A percentile compares a stretch with the other conserved stretches of the same genome.
phyloP scores from a whole-genome alignment of 805 yeast species.

The Cyberlindnera maclurae region DNA sequence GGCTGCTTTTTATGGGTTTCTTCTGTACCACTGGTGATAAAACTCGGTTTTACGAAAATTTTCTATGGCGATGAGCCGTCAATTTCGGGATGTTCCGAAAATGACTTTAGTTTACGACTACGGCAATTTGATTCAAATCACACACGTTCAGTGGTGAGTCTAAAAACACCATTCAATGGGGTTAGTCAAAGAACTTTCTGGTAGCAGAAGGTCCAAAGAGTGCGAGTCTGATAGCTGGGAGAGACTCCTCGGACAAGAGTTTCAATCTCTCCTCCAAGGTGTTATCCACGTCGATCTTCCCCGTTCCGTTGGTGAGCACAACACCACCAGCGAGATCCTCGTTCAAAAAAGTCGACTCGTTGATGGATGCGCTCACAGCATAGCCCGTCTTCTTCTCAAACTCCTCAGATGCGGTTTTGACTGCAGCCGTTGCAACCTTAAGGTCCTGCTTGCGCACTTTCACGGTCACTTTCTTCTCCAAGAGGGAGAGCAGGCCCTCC shows the following conservation, averaged over 20 bases:
- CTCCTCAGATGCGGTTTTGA: constrained; percentile 51
- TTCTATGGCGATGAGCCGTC: constrained; percentile 1
- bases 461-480: constrained; percentile 63
- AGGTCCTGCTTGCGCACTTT: constrained; percentile 64
- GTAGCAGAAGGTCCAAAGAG: constrained; percentile 78
- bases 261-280: constrained; percentile 92
- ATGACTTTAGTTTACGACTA: neutral
- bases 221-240: constrained; percentile 89
- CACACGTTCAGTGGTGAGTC: too few species aligned
- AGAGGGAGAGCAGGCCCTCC: constrained; percentile 64
- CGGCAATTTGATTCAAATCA: neutral
- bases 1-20: neutral
- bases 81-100: neutral
- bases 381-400: constrained; percentile 58
- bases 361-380: constrained; percentile 47
- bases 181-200: constrained; percentile 84
- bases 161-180: too few species aligned
- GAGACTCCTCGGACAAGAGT: constrained; percentile 71
- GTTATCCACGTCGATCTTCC: constrained; percentile 85
- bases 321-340: constrained; percentile 81
- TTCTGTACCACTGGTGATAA: neutral
- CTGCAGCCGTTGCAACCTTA: constrained; percentile 48
- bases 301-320: constrained; percentile 57
- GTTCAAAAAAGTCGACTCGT: constrained; percentile 50
- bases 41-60: neutral